A percentile compares a stretch with the other conserved stretches of the same genome.
Conservation (phyloP, 179 eudicot species). For the Silene coronaria region DNA sequence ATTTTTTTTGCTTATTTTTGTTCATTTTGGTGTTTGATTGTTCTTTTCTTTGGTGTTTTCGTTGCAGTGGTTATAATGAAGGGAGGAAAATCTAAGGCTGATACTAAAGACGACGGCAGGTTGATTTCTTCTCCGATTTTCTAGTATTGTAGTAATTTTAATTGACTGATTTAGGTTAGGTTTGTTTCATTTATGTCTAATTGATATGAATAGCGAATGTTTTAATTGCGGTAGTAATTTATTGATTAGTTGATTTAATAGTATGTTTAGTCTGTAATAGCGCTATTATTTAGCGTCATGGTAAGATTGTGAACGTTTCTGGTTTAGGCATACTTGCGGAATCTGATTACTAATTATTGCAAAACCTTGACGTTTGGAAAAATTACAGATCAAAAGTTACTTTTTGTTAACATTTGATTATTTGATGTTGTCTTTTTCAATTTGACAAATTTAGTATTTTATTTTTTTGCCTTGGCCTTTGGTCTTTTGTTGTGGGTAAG, state of each 20-base stretch:
- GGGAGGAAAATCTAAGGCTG: slow-evolving; percentile 50
- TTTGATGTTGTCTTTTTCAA: too few relatives aligned
- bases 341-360: neutral
- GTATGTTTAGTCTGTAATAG: neutral
- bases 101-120: slow-evolving; percentile 38
- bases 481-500: too few relatives aligned
- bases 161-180: too few relatives aligned
- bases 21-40: neutral
- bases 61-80: slow-evolving; percentile 40
- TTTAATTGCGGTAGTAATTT: neutral
- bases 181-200: neutral
- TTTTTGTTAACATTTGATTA: neutral
- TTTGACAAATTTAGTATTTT: too few relatives aligned
- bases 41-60: slow-evolving; percentile 10
- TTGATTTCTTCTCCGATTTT: neutral
- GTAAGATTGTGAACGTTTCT: neutral
- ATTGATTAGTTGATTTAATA: neutral
- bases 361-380: neutral
- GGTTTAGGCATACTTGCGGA: neutral
- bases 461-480: too few relatives aligned
- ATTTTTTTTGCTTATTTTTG: slow-evolving; percentile 13
- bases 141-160: neutral
- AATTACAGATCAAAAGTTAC: neutral
- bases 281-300: neutral
- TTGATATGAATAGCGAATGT: neutral